phyloP scores from a whole-genome alignment of 768 basidiomycete genomes.

The Trametopsis cervina region DNA sequence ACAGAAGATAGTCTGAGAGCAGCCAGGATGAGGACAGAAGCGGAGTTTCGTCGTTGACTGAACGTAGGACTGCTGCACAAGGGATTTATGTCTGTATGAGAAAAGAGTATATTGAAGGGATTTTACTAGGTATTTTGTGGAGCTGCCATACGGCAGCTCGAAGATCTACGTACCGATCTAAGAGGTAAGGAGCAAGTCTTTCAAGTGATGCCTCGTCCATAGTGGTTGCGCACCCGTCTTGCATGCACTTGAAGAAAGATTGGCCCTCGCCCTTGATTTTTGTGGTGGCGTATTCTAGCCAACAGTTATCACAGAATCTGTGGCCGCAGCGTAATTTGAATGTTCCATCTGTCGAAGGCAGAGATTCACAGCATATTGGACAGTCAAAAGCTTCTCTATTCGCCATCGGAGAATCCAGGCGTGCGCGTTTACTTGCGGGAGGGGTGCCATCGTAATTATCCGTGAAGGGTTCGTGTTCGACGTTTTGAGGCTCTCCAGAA shows the following conservation, averaged over 20 bases:
- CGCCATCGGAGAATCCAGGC: slow-evolving; percentile 26
- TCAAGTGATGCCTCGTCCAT: slow-evolving; percentile 53
- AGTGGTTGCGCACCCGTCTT: slow-evolving; percentile 60
- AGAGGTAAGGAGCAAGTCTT: slow-evolving; percentile 37
- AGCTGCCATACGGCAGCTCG: neutral
- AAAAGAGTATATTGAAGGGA: neutral
- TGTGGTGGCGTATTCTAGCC: slow-evolving; percentile 67
- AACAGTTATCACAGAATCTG: slow-evolving; percentile 76
- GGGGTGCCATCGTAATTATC: slow-evolving; percentile 16
- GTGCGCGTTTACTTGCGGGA: slow-evolving; percentile 17
- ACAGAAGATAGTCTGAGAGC: slow-evolving; percentile 88
- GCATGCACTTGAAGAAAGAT: slow-evolving; percentile 70
- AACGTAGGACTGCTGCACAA: slow-evolving; percentile 89
- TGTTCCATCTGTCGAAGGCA: slow-evolving; percentile 37
- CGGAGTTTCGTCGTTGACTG: slow-evolving; percentile 72
- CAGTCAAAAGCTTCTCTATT: slow-evolving; percentile 67
- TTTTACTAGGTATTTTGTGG: neutral
- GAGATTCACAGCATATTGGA: slow-evolving; percentile 85
- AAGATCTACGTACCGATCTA: slow-evolving; percentile 10
- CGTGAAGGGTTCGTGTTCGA: slow-evolving; percentile 6
- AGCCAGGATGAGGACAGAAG: slow-evolving; percentile 93
- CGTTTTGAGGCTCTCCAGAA: slow-evolving; percentile 24
- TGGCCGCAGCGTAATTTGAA: slow-evolving; percentile 79
- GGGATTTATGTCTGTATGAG: slow-evolving; percentile 46
- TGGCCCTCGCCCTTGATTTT: slow-evolving; percentile 84